Evolutionary conservation across 805 yeast genomes (phyloP), one percentile per base, ranked within the genome.

Genomic region (Kazachstania taianensis): DNA sequence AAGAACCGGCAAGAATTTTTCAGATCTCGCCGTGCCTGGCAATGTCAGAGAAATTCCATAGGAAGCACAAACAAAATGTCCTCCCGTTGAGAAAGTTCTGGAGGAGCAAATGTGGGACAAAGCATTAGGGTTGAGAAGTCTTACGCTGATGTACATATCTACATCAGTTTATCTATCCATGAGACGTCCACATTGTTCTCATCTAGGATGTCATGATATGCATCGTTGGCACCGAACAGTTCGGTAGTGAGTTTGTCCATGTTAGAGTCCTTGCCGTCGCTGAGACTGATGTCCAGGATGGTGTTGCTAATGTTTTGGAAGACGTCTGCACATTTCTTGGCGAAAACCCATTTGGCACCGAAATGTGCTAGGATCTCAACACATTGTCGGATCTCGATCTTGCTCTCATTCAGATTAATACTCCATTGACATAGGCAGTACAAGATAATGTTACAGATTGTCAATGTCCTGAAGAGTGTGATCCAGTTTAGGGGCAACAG

Each of bases 401-500:
- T 65, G 20, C 70, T 59, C 38, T 64, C 71, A 12, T 59, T 50
- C 15, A 69, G 46, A 46, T 72, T 72, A 22, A 69, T 63, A 25
- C 65, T 55, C 63, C 70, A 63, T 30, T 64, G 66, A 34, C 70
- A 65, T 14, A 71, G 41, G 43, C 75, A 70, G 43, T 62, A 67
- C 2, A 70, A 45, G 14, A 70, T 55, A 1, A 70, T 65, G 15
- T 72, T 63, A 48, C 73, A 68, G n/a, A 62, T 61, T 12, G 69
- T 63, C 20, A 71, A 40, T 18, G 71, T 63, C 35, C 72, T 56
- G 43, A 67, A 65, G 7, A 67, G 45, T 1, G 73, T 67, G 15
- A 68, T 64, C 76, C 76, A 71, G 38, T 67, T 69, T 39, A 67
- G 48, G 0, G 75, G 75, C 22, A 70, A 46, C 28, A 65, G 44